Percentiles rank a stretch among this genome's conserved stretches.
These are phyloP conservation scores for Phaseolus lunatus DNA, from an alignment of 306 rosid species.

Conservation along the genomic window DNA sequence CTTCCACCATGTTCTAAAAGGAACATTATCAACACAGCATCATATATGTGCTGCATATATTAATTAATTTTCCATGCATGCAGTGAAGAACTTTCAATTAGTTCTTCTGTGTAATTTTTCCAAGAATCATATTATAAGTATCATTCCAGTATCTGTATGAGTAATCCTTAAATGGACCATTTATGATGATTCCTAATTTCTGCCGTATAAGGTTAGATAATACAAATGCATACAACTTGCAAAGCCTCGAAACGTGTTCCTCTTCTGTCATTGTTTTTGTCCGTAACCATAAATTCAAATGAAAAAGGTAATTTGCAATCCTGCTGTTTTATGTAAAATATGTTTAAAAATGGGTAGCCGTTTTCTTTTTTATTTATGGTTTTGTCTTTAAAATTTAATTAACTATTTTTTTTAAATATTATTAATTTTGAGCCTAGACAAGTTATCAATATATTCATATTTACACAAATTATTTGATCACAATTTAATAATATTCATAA, in stretches of 20 bases:
- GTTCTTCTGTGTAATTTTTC: not conserved
- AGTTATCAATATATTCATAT: too few species aligned
- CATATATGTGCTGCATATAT: constrained; percentile 14
- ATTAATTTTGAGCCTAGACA: too few species aligned
- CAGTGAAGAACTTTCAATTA: not conserved
- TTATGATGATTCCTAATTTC: not conserved
- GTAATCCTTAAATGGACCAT: not conserved
- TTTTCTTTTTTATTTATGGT: too few species aligned
- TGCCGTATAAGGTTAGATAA: constrained; percentile 15
- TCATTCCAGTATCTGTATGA: not conserved
- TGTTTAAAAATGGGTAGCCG: too few species aligned
- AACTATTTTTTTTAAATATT: too few species aligned
- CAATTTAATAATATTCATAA: too few species aligned
- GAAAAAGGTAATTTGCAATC: not conserved
- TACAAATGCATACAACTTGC: constrained; percentile 17
- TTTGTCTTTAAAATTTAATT: too few species aligned
- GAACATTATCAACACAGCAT: constrained; percentile 21
- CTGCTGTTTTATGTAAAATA: not conserved
- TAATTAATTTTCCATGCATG: constrained; percentile 2
- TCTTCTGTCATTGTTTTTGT: constrained; percentile 21
- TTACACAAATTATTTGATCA: too few species aligned
- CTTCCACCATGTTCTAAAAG: not conserved
- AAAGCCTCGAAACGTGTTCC: constrained; percentile 1
- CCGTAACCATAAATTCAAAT: constrained; percentile 7
- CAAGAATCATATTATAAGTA: constrained; percentile 4